phyloP scores from a whole-genome alignment of 148 eudicot species.

The Gaultheria prostrata region DNA sequence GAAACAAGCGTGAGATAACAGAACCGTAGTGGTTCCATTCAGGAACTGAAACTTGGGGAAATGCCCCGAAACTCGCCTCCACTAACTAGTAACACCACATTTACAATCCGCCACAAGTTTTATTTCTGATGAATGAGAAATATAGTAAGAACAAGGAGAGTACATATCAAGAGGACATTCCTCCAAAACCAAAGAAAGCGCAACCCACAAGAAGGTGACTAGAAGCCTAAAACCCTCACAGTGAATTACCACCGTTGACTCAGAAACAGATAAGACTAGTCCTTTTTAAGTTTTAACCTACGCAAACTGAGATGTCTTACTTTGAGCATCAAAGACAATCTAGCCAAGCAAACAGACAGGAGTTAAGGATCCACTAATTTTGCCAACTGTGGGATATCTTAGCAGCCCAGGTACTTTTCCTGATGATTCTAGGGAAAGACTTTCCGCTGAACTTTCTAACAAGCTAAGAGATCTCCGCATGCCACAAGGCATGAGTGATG shows the following conservation, averaged over 20 bases:
- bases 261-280: background rate
- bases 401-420: background rate
- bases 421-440: background rate
- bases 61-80: background rate
- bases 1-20: background rate
- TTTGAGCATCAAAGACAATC: background rate
- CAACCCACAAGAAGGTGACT: background rate
- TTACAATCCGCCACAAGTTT: background rate
- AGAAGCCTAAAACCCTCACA: background rate
- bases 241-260: background rate
- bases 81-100: background rate
- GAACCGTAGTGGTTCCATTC: background rate
- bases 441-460: background rate
- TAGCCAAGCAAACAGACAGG: background rate
- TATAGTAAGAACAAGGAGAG: background rate
- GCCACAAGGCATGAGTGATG: background rate
- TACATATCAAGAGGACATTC: background rate
- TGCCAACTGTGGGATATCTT: background rate
- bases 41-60: background rate
- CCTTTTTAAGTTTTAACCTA: background rate
- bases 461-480: background rate
- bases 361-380: background rate
- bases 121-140: background rate
- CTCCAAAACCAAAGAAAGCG: background rate
- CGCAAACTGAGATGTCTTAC: background rate